Evolutionary conservation across 352 stramenopile species (phyloP).

Genomic region (Pythium dissotocum): DNA sequence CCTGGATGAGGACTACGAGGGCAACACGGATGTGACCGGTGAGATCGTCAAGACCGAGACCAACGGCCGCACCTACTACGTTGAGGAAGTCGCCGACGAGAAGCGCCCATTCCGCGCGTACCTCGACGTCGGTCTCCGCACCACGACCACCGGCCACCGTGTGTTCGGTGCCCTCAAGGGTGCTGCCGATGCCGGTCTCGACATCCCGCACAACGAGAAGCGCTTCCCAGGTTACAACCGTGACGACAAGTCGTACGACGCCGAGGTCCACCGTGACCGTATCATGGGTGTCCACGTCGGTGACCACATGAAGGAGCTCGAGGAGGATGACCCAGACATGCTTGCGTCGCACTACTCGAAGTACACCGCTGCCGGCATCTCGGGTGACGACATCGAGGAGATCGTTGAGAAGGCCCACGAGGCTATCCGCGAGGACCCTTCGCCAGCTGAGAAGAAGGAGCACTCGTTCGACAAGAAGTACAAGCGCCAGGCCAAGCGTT

Average conservation of each 20-base stretch:
- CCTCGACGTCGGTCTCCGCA: slow-evolving; percentile 97
- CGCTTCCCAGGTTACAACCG: slow-evolving; percentile 99
- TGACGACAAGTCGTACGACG: slow-evolving; percentile 98
- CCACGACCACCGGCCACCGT: slow-evolving; percentile 97
- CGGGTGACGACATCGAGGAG: slow-evolving; percentile 92
- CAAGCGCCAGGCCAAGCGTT: slow-evolving; percentile 94
- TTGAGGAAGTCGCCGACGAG: slow-evolving; percentile 98
- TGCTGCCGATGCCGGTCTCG: slow-evolving; percentile 96
- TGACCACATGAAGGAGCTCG: slow-evolving; percentile 99
- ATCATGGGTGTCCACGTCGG: slow-evolving; percentile 98
- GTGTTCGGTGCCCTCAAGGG: slow-evolving; percentile 99
- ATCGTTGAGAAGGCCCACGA: slow-evolving; percentile 95
- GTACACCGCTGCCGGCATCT: slow-evolving; percentile 94
- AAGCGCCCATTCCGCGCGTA: slow-evolving; percentile 98
- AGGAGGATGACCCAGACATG: slow-evolving; percentile 99
- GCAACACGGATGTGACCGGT: slow-evolving; percentile 96
- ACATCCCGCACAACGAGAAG: slow-evolving; percentile 99
- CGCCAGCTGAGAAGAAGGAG: slow-evolving; percentile 90
- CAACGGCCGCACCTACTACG: slow-evolving; percentile 98
- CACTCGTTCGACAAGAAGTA: slow-evolving; percentile 93
- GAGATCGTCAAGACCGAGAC: slow-evolving; percentile 94
- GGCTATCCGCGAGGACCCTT: slow-evolving; percentile 97
- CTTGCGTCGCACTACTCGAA: slow-evolving; percentile 96
- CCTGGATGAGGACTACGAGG: slow-evolving; percentile 97
- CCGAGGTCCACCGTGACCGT: slow-evolving; percentile 96